Percentiles rank a stretch among this genome's conserved stretches.
Evolutionary conservation across 1,284 basidiomycete species (phyloP).

Genomic region (Ceratobasidium sp.): DNA sequence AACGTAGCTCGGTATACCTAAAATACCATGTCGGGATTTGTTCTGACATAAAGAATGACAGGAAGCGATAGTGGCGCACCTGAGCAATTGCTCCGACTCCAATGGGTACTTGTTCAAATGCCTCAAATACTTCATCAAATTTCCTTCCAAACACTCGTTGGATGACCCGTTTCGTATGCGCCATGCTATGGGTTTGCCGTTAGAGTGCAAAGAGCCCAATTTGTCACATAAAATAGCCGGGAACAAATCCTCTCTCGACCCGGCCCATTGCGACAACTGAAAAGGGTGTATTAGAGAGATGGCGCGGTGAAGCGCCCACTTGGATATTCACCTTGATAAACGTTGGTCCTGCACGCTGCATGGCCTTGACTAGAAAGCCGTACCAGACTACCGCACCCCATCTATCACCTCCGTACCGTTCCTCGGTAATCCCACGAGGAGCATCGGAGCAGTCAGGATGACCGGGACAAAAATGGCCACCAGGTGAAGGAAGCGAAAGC

Average conservation of each 20-base stretch:
- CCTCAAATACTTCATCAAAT: constrained; percentile 91
- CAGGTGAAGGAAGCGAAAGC: constrained; percentile 84
- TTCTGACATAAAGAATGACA: neutral
- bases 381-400: constrained; percentile 98
- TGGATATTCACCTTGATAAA: constrained; percentile 83
- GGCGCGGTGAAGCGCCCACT: too few relatives aligned
- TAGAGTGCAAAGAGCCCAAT: constrained; percentile 89
- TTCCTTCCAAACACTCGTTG: constrained; percentile 82
- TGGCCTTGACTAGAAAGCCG: constrained; percentile 81
- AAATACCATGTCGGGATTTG: constrained; percentile 1
- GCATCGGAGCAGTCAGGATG: constrained; percentile 82
- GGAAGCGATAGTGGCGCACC: constrained; percentile 53
- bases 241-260: constrained; percentile 93
- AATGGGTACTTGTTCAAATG: constrained; percentile 87
- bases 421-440: constrained; percentile 69
- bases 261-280: constrained; percentile 88
- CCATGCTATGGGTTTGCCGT: constrained; percentile 84
- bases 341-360: constrained; percentile 95
- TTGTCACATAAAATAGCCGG: constrained; percentile 88
- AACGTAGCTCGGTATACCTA: constrained; percentile 88
- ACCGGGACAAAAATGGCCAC: constrained; percentile 88
- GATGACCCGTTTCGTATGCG: constrained; percentile 83
- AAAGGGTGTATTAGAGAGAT: constrained; percentile 6
- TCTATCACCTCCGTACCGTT: constrained; percentile 63
- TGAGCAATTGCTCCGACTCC: constrained; percentile 99